phyloP scores from a whole-genome alignment of 257 asterid species.

The Gentiana straminea region DNA sequence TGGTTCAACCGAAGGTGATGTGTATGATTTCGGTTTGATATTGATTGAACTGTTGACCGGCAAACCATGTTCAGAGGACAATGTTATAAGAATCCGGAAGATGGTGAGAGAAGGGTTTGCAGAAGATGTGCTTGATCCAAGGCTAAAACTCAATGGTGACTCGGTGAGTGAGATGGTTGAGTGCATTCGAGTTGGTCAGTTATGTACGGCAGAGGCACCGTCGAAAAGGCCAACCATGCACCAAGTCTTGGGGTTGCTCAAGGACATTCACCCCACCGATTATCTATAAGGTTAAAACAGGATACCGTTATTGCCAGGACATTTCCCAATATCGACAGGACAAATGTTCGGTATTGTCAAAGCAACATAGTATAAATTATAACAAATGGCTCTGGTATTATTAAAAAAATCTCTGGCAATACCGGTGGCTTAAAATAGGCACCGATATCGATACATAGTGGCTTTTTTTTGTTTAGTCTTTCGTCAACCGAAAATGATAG shows the following conservation, averaged over 20 bases:
- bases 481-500: no score
- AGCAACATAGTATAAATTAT: no score
- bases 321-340: no score
- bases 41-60: slow-evolving; percentile 65
- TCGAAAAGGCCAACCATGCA: slow-evolving; percentile 82
- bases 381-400: no score
- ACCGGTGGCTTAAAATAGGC: no score
- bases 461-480: not conserved
- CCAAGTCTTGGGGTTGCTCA: slow-evolving; percentile 77
- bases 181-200: slow-evolving; percentile 75
- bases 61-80: slow-evolving; percentile 29
- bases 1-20: slow-evolving; percentile 51
- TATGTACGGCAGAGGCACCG: slow-evolving; percentile 76
- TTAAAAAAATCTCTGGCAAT: no score
- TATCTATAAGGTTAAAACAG: not conserved
- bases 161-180: slow-evolving; percentile 68
- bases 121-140: slow-evolving; percentile 48
- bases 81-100: slow-evolving; percentile 41
- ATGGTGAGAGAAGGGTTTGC: slow-evolving; percentile 53
- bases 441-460: not conserved
- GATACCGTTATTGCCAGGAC: no score
- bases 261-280: slow-evolving; percentile 44
- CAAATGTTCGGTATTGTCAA: no score
- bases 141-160: slow-evolving; percentile 41
- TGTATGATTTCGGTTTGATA: slow-evolving; percentile 64